Evolutionary conservation across 805 yeast genomes (phyloP).

Genomic region (Citeromyces nyonsensis): DNA sequence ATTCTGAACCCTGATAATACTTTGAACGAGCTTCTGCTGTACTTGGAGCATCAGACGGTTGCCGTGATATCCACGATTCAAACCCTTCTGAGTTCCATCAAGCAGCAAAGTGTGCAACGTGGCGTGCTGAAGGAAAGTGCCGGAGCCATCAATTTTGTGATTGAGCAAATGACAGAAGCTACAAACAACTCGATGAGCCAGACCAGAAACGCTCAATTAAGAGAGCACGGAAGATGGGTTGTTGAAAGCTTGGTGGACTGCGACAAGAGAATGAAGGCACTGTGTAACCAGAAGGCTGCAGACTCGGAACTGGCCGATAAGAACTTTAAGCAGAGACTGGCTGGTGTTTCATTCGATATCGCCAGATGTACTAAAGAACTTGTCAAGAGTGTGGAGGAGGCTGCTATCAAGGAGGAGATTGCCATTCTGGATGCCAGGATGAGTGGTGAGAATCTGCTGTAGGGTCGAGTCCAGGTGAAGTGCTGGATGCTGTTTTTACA

Average conservation of each 20-base stretch:
- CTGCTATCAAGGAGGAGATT: slow-evolving; percentile 76
- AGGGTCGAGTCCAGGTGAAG: background rate
- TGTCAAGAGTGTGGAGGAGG: slow-evolving; percentile 92
- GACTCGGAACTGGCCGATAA: slow-evolving; percentile 69
- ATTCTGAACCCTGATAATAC: slow-evolving; percentile 83
- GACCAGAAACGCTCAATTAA: slow-evolving; percentile 68
- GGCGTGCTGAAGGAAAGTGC: slow-evolving; percentile 64
- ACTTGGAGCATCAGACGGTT: slow-evolving; percentile 87
- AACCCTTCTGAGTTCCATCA: slow-evolving; percentile 59
- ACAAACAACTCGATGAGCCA: slow-evolving; percentile 81
- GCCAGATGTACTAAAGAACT: slow-evolving; percentile 93
- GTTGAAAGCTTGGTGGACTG: slow-evolving; percentile 79
- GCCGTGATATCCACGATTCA: slow-evolving; percentile 86
- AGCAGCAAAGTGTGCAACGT: slow-evolving; percentile 60
- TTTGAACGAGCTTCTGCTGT: slow-evolving; percentile 64
- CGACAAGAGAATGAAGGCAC: slow-evolving; percentile 61
- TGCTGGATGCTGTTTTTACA: background rate
- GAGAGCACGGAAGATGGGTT: slow-evolving; percentile 87
- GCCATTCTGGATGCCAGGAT: slow-evolving; percentile 63
- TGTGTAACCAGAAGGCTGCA: slow-evolving; percentile 28
- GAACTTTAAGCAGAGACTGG: slow-evolving; percentile 82
- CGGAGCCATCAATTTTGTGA: slow-evolving; percentile 61
- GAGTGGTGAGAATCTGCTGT: background rate
- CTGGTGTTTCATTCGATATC: slow-evolving; percentile 91
- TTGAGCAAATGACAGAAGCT: slow-evolving; percentile 79